Evolutionary conservation across 78 protist genomes (phyloP).

Genomic region (Dictyostelium citrinum): DNA sequence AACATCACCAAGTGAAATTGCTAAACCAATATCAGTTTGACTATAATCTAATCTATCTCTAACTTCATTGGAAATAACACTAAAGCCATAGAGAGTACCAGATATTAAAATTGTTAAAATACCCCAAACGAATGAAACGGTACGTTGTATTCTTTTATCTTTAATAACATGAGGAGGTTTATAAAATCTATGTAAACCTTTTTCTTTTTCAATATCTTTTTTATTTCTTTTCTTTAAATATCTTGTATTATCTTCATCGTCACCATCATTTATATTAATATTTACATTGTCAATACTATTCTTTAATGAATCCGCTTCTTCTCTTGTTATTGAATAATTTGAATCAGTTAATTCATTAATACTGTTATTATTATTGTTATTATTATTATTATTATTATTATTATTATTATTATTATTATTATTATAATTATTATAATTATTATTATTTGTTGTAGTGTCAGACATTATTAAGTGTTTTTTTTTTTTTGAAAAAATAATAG

Average conservation of each 20-base stretch:
- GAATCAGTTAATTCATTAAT: not conserved
- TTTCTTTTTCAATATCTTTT: not conserved
- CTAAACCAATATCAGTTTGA: conserved; percentile 35
- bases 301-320: not conserved
- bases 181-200: not conserved
- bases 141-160: not conserved
- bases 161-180: not conserved
- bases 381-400: too few species aligned
- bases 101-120: conserved; percentile 6
- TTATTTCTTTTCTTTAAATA: not conserved
- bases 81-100: conserved; percentile 62
- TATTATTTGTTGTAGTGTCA: not conserved
- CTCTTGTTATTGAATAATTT: not conserved
- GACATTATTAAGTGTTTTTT: not conserved
- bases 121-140: conserved; percentile 23
- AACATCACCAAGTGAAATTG: conserved; percentile 66
- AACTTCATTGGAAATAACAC: conserved; percentile 17
- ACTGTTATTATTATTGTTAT: not conserved
- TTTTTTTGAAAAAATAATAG: not conserved
- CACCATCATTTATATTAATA: not conserved
- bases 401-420: not conserved
- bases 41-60: conserved; percentile 6
- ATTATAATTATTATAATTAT: not conserved
- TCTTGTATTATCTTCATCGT: not conserved
- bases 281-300: not conserved